Conservation (phyloP, 495 filamentous ascomycete genomes). For the Chaetomium cochliodes region DNA sequence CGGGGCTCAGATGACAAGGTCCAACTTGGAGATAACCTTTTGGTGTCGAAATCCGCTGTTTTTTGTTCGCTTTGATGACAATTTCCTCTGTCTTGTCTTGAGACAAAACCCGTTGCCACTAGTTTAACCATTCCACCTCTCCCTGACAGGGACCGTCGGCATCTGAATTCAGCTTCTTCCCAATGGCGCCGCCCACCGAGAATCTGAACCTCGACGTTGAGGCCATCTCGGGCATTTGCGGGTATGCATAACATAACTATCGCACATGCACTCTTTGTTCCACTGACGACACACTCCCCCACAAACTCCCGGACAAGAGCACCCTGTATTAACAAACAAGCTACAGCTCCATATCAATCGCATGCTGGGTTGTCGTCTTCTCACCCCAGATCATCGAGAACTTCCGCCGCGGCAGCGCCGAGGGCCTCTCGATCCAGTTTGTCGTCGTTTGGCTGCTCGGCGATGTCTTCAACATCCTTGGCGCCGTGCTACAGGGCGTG, state of each 20-base stretch:
- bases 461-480: slow-evolving; percentile 96
- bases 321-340: background rate
- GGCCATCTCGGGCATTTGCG: slow-evolving; percentile 85
- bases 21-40: background rate
- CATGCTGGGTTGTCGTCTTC: slow-evolving; percentile 97
- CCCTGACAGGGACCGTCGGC: background rate
- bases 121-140: background rate
- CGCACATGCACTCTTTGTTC: too few relatives aligned
- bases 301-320: background rate
- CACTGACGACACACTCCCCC: background rate
- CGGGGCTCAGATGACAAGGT: too few relatives aligned
- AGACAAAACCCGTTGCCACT: background rate
- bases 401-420: slow-evolving; percentile 79
- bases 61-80: background rate
- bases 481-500: slow-evolving; percentile 88
- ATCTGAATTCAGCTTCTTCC: background rate
- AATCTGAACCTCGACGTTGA: slow-evolving; percentile 73
- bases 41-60: background rate
- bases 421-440: slow-evolving; percentile 87
- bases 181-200: slow-evolving; percentile 69
- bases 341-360: slow-evolving; percentile 83
- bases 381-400: slow-evolving; percentile 96
- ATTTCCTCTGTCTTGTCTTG: background rate
- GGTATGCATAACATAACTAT: slow-evolving; percentile 49
- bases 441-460: slow-evolving; percentile 87